phyloP scores from a whole-genome alignment of 768 basidiomycete species.

The Pilatotrama ljubarskyi region DNA sequence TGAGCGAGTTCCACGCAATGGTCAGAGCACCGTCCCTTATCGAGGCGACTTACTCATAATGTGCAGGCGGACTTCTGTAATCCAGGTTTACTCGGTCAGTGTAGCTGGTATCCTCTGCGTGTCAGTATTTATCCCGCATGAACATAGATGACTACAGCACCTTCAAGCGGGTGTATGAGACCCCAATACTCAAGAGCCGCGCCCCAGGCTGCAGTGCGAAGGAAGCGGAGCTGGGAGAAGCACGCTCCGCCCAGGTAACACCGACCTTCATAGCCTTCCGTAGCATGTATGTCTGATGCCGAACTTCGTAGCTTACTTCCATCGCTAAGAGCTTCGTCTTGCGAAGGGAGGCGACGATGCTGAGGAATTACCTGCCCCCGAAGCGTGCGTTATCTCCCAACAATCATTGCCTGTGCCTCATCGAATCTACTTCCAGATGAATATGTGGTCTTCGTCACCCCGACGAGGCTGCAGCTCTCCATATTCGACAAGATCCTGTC shows the following conservation, averaged over 20 bases:
- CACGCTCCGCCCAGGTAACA: constrained; percentile 71
- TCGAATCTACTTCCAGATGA: constrained; percentile 58
- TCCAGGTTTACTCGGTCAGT: constrained; percentile 80
- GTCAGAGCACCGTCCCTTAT: constrained; percentile 41
- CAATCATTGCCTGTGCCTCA: neutral
- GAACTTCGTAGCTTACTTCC: constrained; percentile 52
- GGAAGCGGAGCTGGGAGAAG: constrained; percentile 77
- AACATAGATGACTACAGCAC: constrained; percentile 69
- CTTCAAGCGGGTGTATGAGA: constrained; percentile 83
- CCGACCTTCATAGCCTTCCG: neutral
- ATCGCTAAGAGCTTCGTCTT: constrained; percentile 90
- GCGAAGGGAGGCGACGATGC: constrained; percentile 79
- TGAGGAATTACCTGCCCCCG: constrained; percentile 85
- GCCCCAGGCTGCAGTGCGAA: constrained; percentile 70
- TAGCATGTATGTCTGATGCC: neutral
- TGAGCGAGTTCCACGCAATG: constrained; percentile 96
- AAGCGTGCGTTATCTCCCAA: constrained; percentile 60
- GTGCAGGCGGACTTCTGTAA: constrained; percentile 88
- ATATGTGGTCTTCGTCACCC: constrained; percentile 96
- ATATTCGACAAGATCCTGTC: constrained; percentile 79
- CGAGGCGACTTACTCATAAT: neutral
- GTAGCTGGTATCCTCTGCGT: neutral
- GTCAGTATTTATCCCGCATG: neutral
- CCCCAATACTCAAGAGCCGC: constrained; percentile 83
- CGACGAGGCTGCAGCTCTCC: constrained; percentile 77